phyloP scores from a whole-genome alignment of 1,284 basidiomycete species.

The Tilletia indica region DNA sequence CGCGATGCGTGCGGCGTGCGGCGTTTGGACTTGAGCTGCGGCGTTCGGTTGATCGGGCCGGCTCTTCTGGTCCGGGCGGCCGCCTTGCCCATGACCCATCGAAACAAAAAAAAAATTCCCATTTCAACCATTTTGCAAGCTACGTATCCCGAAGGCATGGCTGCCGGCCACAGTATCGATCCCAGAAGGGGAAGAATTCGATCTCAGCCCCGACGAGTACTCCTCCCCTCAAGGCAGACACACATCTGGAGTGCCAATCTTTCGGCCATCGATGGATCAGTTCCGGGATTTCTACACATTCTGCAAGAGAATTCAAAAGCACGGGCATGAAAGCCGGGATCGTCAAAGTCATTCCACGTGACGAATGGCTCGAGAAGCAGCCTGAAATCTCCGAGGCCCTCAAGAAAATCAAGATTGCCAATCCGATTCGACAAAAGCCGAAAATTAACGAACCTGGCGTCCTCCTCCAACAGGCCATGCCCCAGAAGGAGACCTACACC shows the following conservation, averaged over 20 bases:
- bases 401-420: constrained; percentile 42
- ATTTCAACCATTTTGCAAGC: too few species aligned
- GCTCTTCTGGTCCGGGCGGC: too few species aligned
- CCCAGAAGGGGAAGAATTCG: neutral
- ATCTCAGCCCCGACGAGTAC: neutral
- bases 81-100: too few species aligned
- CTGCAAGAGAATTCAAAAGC: constrained; percentile 47
- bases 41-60: too few species aligned
- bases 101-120: too few species aligned
- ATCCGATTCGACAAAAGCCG: constrained; percentile 51
- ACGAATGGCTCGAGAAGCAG: constrained; percentile 49
- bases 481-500: constrained; percentile 29
- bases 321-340: constrained; percentile 53
- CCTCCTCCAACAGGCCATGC: constrained; percentile 50
- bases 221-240: neutral
- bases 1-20: too few species aligned
- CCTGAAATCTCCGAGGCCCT: constrained; percentile 37
- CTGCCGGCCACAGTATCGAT: neutral
- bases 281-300: constrained; percentile 52
- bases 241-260: constrained; percentile 44
- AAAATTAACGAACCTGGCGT: constrained; percentile 42
- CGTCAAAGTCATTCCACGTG: constrained; percentile 51
- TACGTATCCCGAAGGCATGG: neutral
- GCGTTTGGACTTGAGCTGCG: too few species aligned
- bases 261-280: constrained; percentile 50